Conservation (phyloP, 768 basidiomycete genomes). For the Boletus subcaerulescens region DNA sequence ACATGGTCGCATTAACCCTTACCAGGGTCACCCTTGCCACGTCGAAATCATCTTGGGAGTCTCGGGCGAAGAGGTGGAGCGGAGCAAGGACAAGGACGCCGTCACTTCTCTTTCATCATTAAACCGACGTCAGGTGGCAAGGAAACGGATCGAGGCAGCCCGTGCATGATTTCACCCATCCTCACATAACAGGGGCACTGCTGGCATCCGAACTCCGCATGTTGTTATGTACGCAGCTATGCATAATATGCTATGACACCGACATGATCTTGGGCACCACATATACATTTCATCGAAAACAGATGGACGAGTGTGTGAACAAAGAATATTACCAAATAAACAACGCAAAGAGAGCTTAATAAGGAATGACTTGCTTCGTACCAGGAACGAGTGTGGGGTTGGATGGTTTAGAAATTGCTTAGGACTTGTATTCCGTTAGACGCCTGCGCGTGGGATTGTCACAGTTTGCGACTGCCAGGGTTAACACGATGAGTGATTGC, state of each 20-base stretch:
- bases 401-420: not conserved
- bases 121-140: conserved; percentile 83
- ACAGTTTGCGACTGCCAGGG: conserved; percentile 9
- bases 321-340: not conserved
- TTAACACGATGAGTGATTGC: not conserved
- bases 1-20: conserved; percentile 97
- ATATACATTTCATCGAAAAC: not conserved
- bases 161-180: conserved; percentile 46
- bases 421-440: not conserved
- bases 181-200: conserved; percentile 13
- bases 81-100: conserved; percentile 78
- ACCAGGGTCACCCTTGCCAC: conserved; percentile 97
- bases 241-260: conserved; percentile 28
- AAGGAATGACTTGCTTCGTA: conserved; percentile 3
- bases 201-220: conserved; percentile 11
- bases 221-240: conserved; percentile 30
- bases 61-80: conserved; percentile 81
- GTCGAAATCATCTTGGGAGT: conserved; percentile 91
- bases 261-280: not conserved
- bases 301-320: not conserved
- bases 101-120: conserved; percentile 56
- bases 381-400: not conserved
- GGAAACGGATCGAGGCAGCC: conserved; percentile 83
- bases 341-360: not conserved
- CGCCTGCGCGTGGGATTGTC: not conserved